These are phyloP conservation scores for Yueomyces sp. DNA, from an alignment of 805 yeast species.

Conservation along the genomic window DNA sequence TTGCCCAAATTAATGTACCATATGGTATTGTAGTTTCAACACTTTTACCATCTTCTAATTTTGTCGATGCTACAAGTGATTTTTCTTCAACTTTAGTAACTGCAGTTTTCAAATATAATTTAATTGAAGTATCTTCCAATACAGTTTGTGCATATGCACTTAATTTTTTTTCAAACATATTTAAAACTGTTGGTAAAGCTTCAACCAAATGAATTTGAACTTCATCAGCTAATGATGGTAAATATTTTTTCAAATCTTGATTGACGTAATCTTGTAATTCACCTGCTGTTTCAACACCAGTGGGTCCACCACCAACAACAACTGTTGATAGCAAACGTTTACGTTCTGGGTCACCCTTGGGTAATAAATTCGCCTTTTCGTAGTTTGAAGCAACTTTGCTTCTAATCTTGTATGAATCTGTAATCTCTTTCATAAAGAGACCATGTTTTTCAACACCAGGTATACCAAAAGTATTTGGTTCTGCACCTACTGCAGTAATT, in stretches of 20 bases:
- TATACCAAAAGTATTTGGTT: slow-evolving; percentile 85
- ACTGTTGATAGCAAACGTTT: slow-evolving; percentile 75
- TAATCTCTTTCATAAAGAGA: slow-evolving; percentile 76
- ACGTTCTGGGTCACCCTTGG: slow-evolving; percentile 67
- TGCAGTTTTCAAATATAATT: slow-evolving; percentile 73
- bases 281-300: slow-evolving; percentile 96
- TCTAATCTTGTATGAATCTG: slow-evolving; percentile 75
- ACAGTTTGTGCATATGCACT: slow-evolving; percentile 32
- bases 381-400: slow-evolving; percentile 71
- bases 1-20: slow-evolving; percentile 93
- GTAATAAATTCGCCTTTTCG: slow-evolving; percentile 78
- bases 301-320: slow-evolving; percentile 97
- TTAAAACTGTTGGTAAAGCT: slow-evolving; percentile 78
- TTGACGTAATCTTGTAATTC: slow-evolving; percentile 90
- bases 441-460: slow-evolving; percentile 84
- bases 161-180: slow-evolving; percentile 32
- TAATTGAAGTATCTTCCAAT: slow-evolving; percentile 41
- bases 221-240: slow-evolving; percentile 77
- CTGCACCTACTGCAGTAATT: slow-evolving; percentile 87
- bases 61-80: slow-evolving; percentile 58
- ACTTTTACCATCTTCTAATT: slow-evolving; percentile 57
- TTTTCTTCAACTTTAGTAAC: slow-evolving; percentile 73
- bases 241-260: slow-evolving; percentile 77
- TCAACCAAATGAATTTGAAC: slow-evolving; percentile 78
- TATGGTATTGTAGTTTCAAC: slow-evolving; percentile 54